Evolutionary conservation across 208 protist genomes (phyloP).

Genomic region (Leptomonas pyrrhocoris): DNA sequence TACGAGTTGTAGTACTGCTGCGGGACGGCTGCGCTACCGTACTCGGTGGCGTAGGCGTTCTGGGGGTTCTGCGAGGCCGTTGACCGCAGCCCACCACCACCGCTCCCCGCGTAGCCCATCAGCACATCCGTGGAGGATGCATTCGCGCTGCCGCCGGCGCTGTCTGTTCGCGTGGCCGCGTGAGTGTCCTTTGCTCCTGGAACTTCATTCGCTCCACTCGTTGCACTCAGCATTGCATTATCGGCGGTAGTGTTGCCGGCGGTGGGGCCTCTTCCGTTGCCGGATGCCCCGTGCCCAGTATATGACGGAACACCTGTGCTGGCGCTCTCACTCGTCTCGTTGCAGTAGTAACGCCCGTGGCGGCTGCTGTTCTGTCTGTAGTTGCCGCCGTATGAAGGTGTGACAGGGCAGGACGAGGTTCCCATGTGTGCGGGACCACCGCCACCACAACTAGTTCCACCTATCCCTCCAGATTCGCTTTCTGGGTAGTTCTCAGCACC

Average conservation of each 20-base stretch:
- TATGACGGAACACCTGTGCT: not conserved
- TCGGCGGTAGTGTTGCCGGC: not conserved
- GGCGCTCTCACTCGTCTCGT: not conserved
- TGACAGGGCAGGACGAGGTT: not conserved
- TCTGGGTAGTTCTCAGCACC: constrained; percentile 3
- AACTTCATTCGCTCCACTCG: not conserved
- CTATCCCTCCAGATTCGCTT: not conserved
- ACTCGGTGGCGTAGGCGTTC: not conserved
- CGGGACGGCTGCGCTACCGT: not conserved
- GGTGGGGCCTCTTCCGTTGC: not conserved
- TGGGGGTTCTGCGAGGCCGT: not conserved
- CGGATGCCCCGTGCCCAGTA: not conserved
- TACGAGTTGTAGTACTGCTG: constrained; percentile 16
- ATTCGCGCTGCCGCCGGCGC: constrained; percentile 8
- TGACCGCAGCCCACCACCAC: not conserved
- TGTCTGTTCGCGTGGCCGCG: constrained; percentile 6
- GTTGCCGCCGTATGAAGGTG: not conserved
- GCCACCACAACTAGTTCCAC: not conserved
- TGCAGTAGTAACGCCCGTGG: constrained; percentile 7
- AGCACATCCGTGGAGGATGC: constrained; percentile 3
- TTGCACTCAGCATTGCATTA: not conserved
- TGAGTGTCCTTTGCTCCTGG: not conserved
- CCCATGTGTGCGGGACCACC: not conserved
- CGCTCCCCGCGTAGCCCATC: constrained; percentile 6
- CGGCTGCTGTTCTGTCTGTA: not conserved